phyloP scores from a whole-genome alignment of 441 rosid genomes.

The Metrosideros polymorpha region DNA sequence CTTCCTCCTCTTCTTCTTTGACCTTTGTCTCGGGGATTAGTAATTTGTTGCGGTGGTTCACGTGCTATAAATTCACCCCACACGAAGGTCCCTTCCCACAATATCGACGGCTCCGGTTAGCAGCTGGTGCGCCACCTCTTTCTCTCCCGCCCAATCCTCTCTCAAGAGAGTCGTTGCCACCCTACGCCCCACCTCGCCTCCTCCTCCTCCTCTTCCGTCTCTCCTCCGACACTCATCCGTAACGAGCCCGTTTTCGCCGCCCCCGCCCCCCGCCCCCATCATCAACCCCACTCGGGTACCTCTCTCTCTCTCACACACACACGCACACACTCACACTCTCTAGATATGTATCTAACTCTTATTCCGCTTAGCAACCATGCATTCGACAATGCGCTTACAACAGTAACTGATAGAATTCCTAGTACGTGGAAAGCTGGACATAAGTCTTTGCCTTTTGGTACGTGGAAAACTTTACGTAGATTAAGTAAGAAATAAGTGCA shows the following conservation, averaged over 20 bases:
- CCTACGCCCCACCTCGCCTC: constrained; percentile 29
- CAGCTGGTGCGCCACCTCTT: constrained; percentile 47
- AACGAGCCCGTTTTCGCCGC: constrained; percentile 85
- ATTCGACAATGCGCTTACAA: not conserved
- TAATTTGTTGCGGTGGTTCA: not conserved
- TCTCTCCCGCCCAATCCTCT: constrained; percentile 35
- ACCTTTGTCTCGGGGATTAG: not conserved
- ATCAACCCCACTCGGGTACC: constrained; percentile 60
- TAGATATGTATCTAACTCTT: not conserved
- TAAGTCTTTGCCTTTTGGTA: not conserved
- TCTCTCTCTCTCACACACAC: not conserved
- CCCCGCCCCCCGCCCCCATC: constrained; percentile 65
- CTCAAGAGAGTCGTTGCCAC: constrained; percentile 15
- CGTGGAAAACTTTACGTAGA: not conserved
- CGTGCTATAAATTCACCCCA: constrained; percentile 18
- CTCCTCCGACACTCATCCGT: constrained; percentile 69
- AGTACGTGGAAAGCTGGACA: not conserved
- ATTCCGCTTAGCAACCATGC: not conserved
- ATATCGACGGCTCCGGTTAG: constrained; percentile 81
- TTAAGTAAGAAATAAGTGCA: not conserved
- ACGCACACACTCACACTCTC: not conserved
- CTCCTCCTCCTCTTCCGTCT: constrained; percentile 14
- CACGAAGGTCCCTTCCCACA: constrained; percentile 9
- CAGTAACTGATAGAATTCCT: not conserved
- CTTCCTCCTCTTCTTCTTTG: not conserved